These are phyloP conservation scores for Zygoascus ofunaensis DNA, from an alignment of 805 yeast species.

Conservation along the genomic window DNA sequence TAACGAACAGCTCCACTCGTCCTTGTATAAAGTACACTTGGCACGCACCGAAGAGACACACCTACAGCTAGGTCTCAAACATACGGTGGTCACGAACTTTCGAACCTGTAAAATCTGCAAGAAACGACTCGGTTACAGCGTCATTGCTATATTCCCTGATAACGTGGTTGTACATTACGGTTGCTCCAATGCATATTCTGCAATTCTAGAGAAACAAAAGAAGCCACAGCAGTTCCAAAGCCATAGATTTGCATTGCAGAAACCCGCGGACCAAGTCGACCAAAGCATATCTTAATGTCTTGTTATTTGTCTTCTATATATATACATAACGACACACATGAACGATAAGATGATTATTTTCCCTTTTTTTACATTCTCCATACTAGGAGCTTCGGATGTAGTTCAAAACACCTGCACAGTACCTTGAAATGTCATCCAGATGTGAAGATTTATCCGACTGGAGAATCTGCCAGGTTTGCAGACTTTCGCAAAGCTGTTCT, in stretches of 20 bases:
- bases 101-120: constrained; percentile 52
- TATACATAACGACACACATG: too few species aligned
- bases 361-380: too few species aligned
- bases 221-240: background rate
- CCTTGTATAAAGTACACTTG: constrained; percentile 46
- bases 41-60: constrained; percentile 38
- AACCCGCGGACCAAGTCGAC: too few species aligned
- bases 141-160: constrained; percentile 41
- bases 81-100: constrained; percentile 34
- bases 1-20: constrained; percentile 35
- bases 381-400: constrained; percentile 36
- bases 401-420: constrained; percentile 69
- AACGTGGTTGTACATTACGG: constrained; percentile 47
- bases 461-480: constrained; percentile 41
- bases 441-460: constrained; percentile 37
- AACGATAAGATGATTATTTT: too few species aligned
- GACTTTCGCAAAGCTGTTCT: constrained; percentile 4
- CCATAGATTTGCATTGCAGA: too few species aligned
- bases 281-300: constrained; percentile 1
- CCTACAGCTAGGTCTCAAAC: constrained; percentile 31
- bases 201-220: constrained; percentile 6
- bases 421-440: constrained; percentile 62
- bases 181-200: constrained; percentile 31
- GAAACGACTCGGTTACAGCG: constrained; percentile 45
- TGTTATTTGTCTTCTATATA: background rate